A percentile compares a stretch with the other conserved stretches of the same genome.
These are phyloP conservation scores for Fomitopsis palustris DNA, from an alignment of 1,284 basidiomycete species.

Conservation along the genomic window DNA sequence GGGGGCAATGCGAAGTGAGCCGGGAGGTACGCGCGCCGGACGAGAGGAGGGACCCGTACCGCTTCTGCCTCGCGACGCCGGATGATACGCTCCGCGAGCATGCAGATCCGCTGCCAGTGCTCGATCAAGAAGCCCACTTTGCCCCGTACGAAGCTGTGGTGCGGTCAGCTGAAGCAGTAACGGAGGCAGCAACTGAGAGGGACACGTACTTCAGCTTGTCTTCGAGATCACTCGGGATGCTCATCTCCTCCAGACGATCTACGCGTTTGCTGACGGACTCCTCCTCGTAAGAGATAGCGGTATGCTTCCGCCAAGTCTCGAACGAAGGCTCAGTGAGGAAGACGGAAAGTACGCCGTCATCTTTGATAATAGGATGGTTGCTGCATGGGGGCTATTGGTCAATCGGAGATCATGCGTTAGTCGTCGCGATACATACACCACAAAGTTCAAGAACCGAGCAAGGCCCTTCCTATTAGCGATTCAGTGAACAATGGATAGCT, in stretches of 20 bases:
- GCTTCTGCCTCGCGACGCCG: conserved; percentile 85
- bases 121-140: conserved; percentile 77
- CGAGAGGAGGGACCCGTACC: conserved; percentile 69
- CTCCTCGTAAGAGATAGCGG: conserved; percentile 74
- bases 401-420: conserved; percentile 21
- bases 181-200: not conserved
- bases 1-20: conserved; percentile 61
- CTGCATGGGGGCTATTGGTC: conserved; percentile 33
- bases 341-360: conserved; percentile 77
- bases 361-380: conserved; percentile 87
- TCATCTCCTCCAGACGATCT: conserved; percentile 84
- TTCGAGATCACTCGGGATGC: conserved; percentile 87
- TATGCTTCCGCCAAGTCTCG: conserved; percentile 82
- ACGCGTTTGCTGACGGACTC: conserved; percentile 81
- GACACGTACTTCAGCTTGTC: conserved; percentile 74
- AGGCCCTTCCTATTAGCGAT: conserved; percentile 65
- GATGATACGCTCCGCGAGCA: conserved; percentile 80
- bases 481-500: not conserved
- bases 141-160: conserved; percentile 58
- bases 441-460: conserved; percentile 75
- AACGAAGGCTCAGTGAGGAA: conserved; percentile 83
- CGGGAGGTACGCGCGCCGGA: conserved; percentile 55
- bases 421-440: conserved; percentile 45
- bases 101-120: conserved; percentile 87
- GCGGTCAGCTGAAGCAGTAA: conserved; percentile 2